Conservation (phyloP, 2,329 filamentous ascomycete genomes). For the Leptodontidium sp. region DNA sequence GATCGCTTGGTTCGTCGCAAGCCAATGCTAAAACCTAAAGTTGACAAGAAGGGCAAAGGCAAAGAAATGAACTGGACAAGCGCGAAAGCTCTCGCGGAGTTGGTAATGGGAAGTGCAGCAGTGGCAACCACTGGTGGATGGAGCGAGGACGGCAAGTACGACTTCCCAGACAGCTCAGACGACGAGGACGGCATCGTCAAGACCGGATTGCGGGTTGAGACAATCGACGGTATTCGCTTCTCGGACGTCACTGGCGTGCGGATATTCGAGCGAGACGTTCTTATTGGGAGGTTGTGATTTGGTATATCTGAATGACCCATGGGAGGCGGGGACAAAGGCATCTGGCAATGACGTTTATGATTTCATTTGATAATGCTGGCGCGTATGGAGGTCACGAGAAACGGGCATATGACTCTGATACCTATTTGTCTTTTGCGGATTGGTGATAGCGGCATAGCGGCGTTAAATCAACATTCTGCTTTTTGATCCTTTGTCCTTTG, state of each 20-base stretch:
- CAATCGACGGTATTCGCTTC: constrained; percentile 52
- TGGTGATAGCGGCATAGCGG: constrained; percentile 14
- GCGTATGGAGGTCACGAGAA: constrained; percentile 5
- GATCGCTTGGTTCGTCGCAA: constrained; percentile 55
- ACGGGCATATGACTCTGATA: constrained; percentile 13
- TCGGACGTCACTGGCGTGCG: constrained; percentile 57
- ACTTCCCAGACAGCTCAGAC: constrained; percentile 32
- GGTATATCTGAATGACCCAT: constrained; percentile 24
- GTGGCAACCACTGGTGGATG: constrained; percentile 3
- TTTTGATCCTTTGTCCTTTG: not conserved
- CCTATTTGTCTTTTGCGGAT: constrained; percentile 14
- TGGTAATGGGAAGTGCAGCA: constrained; percentile 14
- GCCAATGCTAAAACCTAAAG: constrained; percentile 36
- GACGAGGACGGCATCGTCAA: constrained; percentile 47
- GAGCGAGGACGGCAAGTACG: constrained; percentile 31
- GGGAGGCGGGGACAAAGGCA: not conserved
- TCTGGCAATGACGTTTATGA: not conserved
- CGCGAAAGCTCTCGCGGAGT: constrained; percentile 16
- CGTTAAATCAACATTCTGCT: not conserved
- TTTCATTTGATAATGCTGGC: not conserved
- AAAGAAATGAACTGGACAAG: constrained; percentile 42
- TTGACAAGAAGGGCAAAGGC: constrained; percentile 48
- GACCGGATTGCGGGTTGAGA: constrained; percentile 48
- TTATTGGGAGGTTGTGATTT: constrained; percentile 51
- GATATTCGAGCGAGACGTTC: constrained; percentile 67